A percentile compares a stretch with the other conserved stretches of the same genome.
phyloP scores from a whole-genome alignment of 371 early-diverging fungal species.

The Mortierella sp. region DNA sequence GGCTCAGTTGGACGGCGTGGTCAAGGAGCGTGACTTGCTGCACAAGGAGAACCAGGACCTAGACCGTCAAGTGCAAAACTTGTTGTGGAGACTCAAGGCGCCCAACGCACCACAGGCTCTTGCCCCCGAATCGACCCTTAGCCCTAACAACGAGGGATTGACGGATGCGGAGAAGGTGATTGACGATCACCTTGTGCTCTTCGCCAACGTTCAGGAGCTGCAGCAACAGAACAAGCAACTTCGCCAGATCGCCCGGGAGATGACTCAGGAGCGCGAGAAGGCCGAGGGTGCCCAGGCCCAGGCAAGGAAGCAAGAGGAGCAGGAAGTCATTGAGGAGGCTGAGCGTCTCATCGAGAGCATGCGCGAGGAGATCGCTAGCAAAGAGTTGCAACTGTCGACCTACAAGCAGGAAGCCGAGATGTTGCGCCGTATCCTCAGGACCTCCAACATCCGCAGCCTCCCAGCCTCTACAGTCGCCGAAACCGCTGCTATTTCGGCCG shows the following conservation, averaged over 20 bases:
- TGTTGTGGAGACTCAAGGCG: slow-evolving; percentile 58
- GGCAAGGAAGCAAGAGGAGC: slow-evolving; percentile 58
- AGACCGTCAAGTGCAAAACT: slow-evolving; percentile 63
- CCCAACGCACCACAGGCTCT: slow-evolving; percentile 56
- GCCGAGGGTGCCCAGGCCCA: slow-evolving; percentile 58
- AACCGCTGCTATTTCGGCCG: neutral
- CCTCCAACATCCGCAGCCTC: slow-evolving; percentile 28
- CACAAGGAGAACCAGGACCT: slow-evolving; percentile 66
- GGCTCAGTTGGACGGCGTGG: slow-evolving; percentile 57
- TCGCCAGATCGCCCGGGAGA: slow-evolving; percentile 63
- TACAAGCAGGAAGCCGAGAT: slow-evolving; percentile 66
- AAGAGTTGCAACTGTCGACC: slow-evolving; percentile 57
- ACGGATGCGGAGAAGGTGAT: slow-evolving; percentile 60
- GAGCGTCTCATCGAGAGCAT: slow-evolving; percentile 62
- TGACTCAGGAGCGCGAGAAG: slow-evolving; percentile 60
- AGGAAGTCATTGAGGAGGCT: slow-evolving; percentile 64
- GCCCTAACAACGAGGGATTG: neutral
- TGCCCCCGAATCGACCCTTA: slow-evolving; percentile 39
- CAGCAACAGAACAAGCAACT: slow-evolving; percentile 72
- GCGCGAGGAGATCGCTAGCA: slow-evolving; percentile 58
- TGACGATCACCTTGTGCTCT: slow-evolving; percentile 63
- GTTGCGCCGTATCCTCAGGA: slow-evolving; percentile 56
- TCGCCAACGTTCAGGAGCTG: slow-evolving; percentile 65
- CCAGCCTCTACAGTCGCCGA: slow-evolving; percentile 8
- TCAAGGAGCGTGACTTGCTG: slow-evolving; percentile 56